Percentiles rank a stretch among this genome's conserved stretches.
These are phyloP conservation scores for Leccinum griseonigrum DNA, from an alignment of 1,284 basidiomycete species.

Conservation along the genomic window DNA sequence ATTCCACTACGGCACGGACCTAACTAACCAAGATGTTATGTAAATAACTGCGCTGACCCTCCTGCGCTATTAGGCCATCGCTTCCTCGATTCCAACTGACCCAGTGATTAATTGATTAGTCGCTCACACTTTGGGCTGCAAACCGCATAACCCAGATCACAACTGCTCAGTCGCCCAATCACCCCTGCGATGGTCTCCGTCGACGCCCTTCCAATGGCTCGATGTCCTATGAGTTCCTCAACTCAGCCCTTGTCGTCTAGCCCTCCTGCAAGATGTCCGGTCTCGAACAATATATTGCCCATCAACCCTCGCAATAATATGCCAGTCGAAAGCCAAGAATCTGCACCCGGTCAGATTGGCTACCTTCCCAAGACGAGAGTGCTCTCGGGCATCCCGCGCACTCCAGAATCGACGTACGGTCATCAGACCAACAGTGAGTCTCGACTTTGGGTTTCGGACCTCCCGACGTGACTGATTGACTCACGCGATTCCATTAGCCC, in stretches of 20 bases:
- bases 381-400: conserved; percentile 8
- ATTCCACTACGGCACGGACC: not conserved
- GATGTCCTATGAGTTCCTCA: conserved; percentile 2
- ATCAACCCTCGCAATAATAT: conserved; percentile 13
- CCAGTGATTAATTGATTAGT: not conserved
- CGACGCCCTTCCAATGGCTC: not conserved
- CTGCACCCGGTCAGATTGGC: conserved; percentile 1
- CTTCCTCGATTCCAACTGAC: not conserved
- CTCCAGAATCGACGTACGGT: conserved; percentile 9
- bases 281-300: not conserved
- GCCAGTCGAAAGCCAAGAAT: conserved; percentile 12
- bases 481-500: not conserved
- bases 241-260: not conserved
- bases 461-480: not conserved
- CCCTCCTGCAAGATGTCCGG: conserved; percentile 4
- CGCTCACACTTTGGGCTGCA: not conserved
- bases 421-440: conserved; percentile 14
- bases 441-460: not conserved
- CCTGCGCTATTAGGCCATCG: not conserved
- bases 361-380: conserved; percentile 1
- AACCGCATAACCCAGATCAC: not conserved
- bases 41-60: not conserved
- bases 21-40: not conserved
- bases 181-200: not conserved
- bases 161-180: not conserved